A percentile compares a stretch with the other conserved stretches of the same genome.
These are phyloP conservation scores for Oligophagozyma castellii DNA, from an alignment of 1,139 yeast species.

Conservation along the genomic window DNA sequence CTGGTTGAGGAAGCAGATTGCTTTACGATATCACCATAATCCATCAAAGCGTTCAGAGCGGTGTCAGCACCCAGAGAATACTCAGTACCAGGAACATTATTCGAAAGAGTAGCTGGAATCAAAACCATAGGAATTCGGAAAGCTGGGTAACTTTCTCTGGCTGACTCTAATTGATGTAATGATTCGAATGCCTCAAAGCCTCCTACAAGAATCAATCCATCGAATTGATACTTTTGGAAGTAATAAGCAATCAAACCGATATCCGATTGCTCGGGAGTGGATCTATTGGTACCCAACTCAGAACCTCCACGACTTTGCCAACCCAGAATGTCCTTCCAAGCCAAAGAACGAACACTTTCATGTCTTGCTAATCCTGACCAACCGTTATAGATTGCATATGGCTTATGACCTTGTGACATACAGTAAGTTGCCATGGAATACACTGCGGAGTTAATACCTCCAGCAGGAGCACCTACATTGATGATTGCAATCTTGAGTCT, in stretches of 20 bases:
- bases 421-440: constrained; percentile 87
- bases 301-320: constrained; percentile 93
- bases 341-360: constrained; percentile 58
- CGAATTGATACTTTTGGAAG: constrained; percentile 71
- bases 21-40: constrained; percentile 88
- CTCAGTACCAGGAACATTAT: constrained; percentile 93
- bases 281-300: constrained; percentile 87
- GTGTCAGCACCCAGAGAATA: constrained; percentile 88
- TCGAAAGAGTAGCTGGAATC: constrained; percentile 93
- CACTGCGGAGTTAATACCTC: constrained; percentile 88
- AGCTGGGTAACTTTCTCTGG: constrained; percentile 66
- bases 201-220: constrained; percentile 82
- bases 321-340: constrained; percentile 78
- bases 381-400: constrained; percentile 82
- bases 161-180: constrained; percentile 61
- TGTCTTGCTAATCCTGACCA: constrained; percentile 80
- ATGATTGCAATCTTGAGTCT: constrained; percentile 58
- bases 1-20: constrained; percentile 93
- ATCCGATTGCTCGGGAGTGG: constrained; percentile 64
- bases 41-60: constrained; percentile 77
- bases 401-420: constrained; percentile 77
- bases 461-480: constrained; percentile 94
- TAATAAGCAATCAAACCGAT: constrained; percentile 82
- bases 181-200: constrained; percentile 91
- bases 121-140: constrained; percentile 87